A percentile compares a stretch with the other conserved stretches of the same genome.
These are phyloP conservation scores for Ustilago bromivora DNA, from an alignment of 1,284 basidiomycete species.

Conservation along the genomic window DNA sequence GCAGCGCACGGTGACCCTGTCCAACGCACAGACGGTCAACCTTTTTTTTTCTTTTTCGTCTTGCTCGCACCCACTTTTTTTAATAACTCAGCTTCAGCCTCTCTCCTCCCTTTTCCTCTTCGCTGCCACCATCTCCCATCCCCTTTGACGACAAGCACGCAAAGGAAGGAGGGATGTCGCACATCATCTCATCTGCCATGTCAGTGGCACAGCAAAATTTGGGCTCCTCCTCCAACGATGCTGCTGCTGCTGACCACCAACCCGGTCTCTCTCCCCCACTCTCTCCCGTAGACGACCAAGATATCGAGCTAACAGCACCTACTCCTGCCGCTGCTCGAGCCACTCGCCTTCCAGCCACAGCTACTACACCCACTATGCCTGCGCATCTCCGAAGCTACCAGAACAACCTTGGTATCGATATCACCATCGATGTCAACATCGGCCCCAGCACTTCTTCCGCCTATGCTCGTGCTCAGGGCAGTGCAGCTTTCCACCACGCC, in stretches of 20 bases:
- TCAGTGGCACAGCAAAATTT: constrained; percentile 44
- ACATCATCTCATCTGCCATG: constrained; percentile 54
- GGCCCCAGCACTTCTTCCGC: constrained; percentile 50
- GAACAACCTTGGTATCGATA: constrained; percentile 40
- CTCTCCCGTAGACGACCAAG: constrained; percentile 40
- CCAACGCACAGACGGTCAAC: not conserved
- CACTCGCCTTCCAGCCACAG: constrained; percentile 14
- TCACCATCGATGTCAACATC: constrained; percentile 51
- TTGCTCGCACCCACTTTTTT: not conserved
- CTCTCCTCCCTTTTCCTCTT: not conserved
- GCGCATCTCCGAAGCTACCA: constrained; percentile 25
- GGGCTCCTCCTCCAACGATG: constrained; percentile 23
- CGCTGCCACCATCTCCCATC: constrained; percentile 2
- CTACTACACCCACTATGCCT: constrained; percentile 27
- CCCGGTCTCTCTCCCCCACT: constrained; percentile 60
- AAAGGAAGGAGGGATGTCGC: constrained; percentile 26
- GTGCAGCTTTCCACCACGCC: constrained; percentile 45
- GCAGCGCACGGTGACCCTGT: not conserved
- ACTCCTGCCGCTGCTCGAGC: constrained; percentile 30
- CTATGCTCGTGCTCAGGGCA: constrained; percentile 50
- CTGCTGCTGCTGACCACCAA: constrained; percentile 41
- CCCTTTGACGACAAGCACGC: not conserved
- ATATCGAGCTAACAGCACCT: constrained; percentile 54
- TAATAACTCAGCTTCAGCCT: not conserved
- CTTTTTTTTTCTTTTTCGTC: not conserved